Evolutionary conservation across 2,329 filamentous ascomycete genomes (phyloP), one percentile per base, ranked within the genome.

Genomic region (Colletotrichum theobromicola): DNA sequence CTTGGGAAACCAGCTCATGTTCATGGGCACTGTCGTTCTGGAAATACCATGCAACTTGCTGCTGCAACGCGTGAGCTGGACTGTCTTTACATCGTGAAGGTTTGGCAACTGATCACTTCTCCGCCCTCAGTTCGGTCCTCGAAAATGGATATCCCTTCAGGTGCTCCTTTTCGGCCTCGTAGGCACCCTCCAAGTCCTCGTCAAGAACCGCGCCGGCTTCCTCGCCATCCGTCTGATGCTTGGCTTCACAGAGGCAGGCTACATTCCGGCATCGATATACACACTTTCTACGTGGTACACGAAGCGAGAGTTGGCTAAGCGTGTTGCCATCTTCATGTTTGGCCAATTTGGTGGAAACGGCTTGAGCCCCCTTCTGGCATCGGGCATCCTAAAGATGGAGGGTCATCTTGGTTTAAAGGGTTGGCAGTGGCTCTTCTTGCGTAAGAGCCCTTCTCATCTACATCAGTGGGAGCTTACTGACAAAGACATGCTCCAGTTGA

Each of bases 11-110:
- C 88, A 89, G 75, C 78, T 90, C 10, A 88, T 90, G 87, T 89
- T 88, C 74, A 80, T 88, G 35, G 87, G 86, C 0, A 88, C 88
- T 10, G 86, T 89, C 3, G 77, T 88, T 3, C 78, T 89, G 2
- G 87, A 90, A 70, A 89, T 90, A 3, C 88, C 88, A 0, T 88
- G 85, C n/a, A 90, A 90, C 75, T 83, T 90, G 75, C 79, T 85
- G 3, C 78, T 88, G 4, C 82, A 84, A 58, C 76, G 74, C 67
- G 81, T 82, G 57, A 30, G 75, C 28, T 21, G 4, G 5, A 24
- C n/a, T 15, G 18, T 15, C 32, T 46, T 28, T 28, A 3, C 60
- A 42, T 13, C 13, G 42, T n/a, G 5, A 50, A 50, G 12, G 42
- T n/a, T 2, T 21, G n/a, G 42, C 42, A 10, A 50, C 42, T 21